Base-by-base conservation (phyloP, 2,329 filamentous ascomycete species). In the Scytalidium sp. region DNA sequence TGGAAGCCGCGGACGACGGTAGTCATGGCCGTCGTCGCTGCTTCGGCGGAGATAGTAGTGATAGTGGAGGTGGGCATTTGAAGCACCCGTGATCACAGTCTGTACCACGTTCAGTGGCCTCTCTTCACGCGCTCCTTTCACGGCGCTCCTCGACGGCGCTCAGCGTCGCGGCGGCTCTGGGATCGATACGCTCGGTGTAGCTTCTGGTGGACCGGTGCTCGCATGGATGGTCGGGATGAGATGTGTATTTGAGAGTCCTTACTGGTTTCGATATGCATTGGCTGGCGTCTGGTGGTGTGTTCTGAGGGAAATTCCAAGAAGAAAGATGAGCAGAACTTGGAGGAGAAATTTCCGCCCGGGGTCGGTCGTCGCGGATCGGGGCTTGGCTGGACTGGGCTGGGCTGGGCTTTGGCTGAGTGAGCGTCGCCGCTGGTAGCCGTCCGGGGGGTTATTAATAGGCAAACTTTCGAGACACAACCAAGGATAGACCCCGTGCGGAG, bases 241-340 rank as follows among this genome's bases (percentile, higher is more conserved):
- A 52, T 55, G 42, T 50, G 52, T 56, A 56, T 50, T 25, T 47
- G 45, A 32, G 54, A 51, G 19, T 50, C 52, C 43, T 52, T 45
- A 42, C 59, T 49, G 45, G 21, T 57, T 62, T 65, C 62, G 57
- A 62, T 61, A 63, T 64, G 60, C 64, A 66, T 66, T 65, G 61
- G 63, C 51, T 57, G 56, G 44, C 15, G 23, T 11, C n/a, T 32
- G 7, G 19, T n/a, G 25, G 11, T 19, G 5, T 8, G 3, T 7
- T 27, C 11, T 36, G 32, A n/a, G n/a, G n/a, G n/a, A n/a, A n/a
- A n/a, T n/a, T n/a, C n/a, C n/a, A n/a, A n/a, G n/a, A n/a, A n/a
- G 36, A 29, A 36, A 36, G 32, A n/a, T 36, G 32, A 36, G 32
- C 5, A 36, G 32, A 36, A 36, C 11, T 13, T 7, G 25, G 25